These are phyloP conservation scores for Sutorius australiensis DNA, from an alignment of 768 basidiomycete species.

Conservation along the genomic window DNA sequence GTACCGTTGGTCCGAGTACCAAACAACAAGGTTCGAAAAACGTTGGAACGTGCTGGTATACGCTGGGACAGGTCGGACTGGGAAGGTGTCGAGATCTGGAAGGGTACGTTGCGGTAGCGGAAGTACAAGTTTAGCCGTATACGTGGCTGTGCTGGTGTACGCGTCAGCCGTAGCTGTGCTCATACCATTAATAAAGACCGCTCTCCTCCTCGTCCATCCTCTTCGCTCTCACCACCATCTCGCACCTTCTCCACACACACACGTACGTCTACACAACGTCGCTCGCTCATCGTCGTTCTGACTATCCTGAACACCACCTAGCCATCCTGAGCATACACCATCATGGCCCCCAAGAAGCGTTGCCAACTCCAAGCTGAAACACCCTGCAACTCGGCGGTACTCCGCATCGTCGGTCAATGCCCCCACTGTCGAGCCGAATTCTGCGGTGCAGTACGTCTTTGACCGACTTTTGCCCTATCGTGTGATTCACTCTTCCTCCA, in stretches of 20 bases:
- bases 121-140: too few relatives aligned
- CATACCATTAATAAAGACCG: slow-evolving; percentile 24
- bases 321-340: slow-evolving; percentile 1
- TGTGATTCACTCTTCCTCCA: slow-evolving; percentile 29
- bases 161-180: slow-evolving; percentile 35
- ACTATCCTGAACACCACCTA: background rate
- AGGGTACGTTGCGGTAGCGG: background rate
- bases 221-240: background rate
- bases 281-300: background rate
- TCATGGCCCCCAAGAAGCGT: slow-evolving; percentile 83
- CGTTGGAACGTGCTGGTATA: slow-evolving; percentile 53
- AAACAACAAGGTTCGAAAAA: slow-evolving; percentile 54
- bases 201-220: background rate
- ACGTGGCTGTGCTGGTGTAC: slow-evolving; percentile 22
- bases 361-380: slow-evolving; percentile 62
- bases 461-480: background rate
- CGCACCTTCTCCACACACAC: background rate
- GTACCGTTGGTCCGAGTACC: slow-evolving; percentile 59
- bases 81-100: slow-evolving; percentile 83
- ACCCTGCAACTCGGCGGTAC: slow-evolving; percentile 69
- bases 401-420: slow-evolving; percentile 84
- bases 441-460: slow-evolving; percentile 63
- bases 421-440: slow-evolving; percentile 75
- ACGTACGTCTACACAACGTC: background rate
- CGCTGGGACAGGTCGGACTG: slow-evolving; percentile 68